Base-by-base conservation (phyloP, 345 rosid genomes). In the Citrus sp. region DNA sequence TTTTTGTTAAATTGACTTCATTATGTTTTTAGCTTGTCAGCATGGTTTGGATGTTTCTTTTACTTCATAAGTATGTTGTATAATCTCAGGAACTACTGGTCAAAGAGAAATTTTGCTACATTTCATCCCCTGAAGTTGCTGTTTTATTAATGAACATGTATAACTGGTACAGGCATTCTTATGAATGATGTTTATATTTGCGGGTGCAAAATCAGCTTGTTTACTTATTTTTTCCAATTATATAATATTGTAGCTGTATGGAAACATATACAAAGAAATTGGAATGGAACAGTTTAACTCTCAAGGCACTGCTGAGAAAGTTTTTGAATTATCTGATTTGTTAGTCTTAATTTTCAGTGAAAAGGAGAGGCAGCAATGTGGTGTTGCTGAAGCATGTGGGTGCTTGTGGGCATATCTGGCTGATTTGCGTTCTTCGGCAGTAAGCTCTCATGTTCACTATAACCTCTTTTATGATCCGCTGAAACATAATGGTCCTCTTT, bases 401-500 rank as follows among this genome's bases (percentile, higher is more conserved):
- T 96, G 98, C 78, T 28, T 94, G 87, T 96, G 99, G 99, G 85
- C 88, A 24, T 96, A 96, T 85, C 81, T 96, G 84, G 86, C 88
- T 76, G 90, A 92, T 91, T 37, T 90, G 83, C 98, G 98, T 82
- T 82, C 86, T 73, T 83, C 76, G 0, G 84, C 76, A 75, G 91
- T 88, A 73, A 87, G 87, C 61, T 87, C 91, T 72, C 97, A 94
- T 82, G 86, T 74, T 72, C 99, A 96, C 85, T 86, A 84, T 84
- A 96, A 96, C 84, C 89, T 90, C 37, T 92, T 92, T 72, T 96
- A 91, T 80, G 88, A 93, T 84, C 89, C 93, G 70, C 67, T 77
- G 35, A 92, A 80, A 87, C 87, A 91, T 78, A 60, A 81, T 62
- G 88, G 87, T 62, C 84, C 92, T 63, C 85, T 96, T 74, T 78